Percentiles rank a stretch among this genome's conserved stretches.
Evolutionary conservation across 495 filamentous ascomycete species (phyloP).

Genomic region (Hamigera avellanea): DNA sequence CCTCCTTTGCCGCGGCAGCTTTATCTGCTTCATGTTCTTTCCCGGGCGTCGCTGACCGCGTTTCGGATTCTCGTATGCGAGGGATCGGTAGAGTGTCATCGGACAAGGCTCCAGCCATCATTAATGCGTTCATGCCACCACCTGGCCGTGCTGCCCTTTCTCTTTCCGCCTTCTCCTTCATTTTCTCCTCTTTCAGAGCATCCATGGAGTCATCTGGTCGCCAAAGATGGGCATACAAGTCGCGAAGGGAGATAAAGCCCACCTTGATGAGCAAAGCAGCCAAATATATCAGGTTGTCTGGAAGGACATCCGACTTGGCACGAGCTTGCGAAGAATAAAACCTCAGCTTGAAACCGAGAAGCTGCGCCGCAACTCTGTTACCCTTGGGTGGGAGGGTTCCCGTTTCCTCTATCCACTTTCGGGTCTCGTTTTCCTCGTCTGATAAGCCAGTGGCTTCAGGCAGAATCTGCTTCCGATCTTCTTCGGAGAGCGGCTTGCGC

Average conservation of each 20-base stretch:
- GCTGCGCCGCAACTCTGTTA: conserved; percentile 82
- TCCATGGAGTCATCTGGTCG: conserved; percentile 77
- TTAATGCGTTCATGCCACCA: conserved; percentile 69
- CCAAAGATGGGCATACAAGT: conserved; percentile 89
- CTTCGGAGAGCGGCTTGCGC: conserved; percentile 41
- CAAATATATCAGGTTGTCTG: conserved; percentile 84
- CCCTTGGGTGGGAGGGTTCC: conserved; percentile 72
- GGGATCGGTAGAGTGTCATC: conserved; percentile 62
- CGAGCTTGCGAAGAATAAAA: conserved; percentile 78
- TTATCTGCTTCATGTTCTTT: conserved; percentile 41
- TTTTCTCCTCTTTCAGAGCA: conserved; percentile 46
- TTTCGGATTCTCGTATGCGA: conserved; percentile 30
- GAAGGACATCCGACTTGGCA: conserved; percentile 55
- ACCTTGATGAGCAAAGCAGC: conserved; percentile 90
- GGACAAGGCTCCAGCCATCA: conserved; percentile 74
- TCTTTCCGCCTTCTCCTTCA: conserved; percentile 70
- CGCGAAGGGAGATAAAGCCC: conserved; percentile 89
- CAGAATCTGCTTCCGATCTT: conserved; percentile 33
- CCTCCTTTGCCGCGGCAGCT: conserved; percentile 30
- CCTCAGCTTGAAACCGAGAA: conserved; percentile 93
- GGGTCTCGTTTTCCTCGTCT: conserved; percentile 40
- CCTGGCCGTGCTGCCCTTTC: conserved; percentile 53
- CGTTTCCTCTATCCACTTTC: conserved; percentile 65
- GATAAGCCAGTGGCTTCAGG: conserved; percentile 26
- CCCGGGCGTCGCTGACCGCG: conserved; percentile 31